These are phyloP conservation scores for Diplodia seriata DNA, from an alignment of 2,329 filamentous ascomycete species.

Conservation along the genomic window DNA sequence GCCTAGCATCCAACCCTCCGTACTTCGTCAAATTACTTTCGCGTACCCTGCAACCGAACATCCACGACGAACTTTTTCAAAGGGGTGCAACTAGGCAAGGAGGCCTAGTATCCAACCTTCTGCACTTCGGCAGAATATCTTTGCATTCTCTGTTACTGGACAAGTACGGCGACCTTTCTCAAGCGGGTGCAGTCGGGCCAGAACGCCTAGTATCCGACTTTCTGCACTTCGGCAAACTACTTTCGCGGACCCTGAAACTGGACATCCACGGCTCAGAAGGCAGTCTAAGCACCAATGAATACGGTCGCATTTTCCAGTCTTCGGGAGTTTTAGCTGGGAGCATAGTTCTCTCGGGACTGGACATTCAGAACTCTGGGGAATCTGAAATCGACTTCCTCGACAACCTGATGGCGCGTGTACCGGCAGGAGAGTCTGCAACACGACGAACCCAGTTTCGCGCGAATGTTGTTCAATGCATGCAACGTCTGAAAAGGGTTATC, in stretches of 20 bases:
- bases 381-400: no score
- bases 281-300: neutral
- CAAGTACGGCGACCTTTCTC: no score
- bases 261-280: neutral
- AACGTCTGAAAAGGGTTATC: no score
- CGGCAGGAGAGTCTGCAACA: no score
- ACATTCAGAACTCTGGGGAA: no score
- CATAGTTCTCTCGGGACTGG: neutral
- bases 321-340: neutral
- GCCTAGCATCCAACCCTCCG: neutral
- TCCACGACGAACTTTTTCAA: neutral
- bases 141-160: no score
- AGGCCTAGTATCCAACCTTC: neutral
- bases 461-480: no score
- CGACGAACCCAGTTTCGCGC: no score
- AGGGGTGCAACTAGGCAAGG: neutral
- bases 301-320: neutral
- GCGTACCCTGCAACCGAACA: neutral
- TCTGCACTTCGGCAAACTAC: neutral
- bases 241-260: neutral
- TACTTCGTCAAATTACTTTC: neutral
- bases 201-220: neutral
- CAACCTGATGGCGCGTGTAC: no score
- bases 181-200: neutral
- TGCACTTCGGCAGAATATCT: neutral